Evolutionary conservation across 2,329 filamentous ascomycete genomes (phyloP).

Genomic region (Cercospora sp.): DNA sequence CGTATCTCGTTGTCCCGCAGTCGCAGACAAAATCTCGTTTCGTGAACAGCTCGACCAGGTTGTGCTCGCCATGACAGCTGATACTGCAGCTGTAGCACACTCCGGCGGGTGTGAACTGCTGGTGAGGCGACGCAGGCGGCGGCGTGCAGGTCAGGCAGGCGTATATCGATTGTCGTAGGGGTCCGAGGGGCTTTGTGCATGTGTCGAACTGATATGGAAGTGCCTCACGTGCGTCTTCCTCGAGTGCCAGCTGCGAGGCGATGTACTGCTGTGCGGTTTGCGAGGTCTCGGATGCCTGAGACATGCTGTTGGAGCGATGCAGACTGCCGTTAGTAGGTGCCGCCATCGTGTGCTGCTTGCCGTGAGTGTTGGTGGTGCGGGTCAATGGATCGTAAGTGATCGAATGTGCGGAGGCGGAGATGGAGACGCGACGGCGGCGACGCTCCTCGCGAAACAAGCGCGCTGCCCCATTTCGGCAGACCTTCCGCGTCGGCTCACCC

Average conservation of each 20-base stretch:
- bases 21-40: constrained; percentile 97
- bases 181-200: constrained; percentile 86
- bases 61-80: constrained; percentile 93
- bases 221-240: constrained; percentile 91
- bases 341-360: neutral
- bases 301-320: constrained; percentile 22
- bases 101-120: constrained; percentile 71
- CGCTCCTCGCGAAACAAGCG: neutral
- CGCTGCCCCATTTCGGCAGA: neutral
- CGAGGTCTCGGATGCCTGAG: constrained; percentile 46
- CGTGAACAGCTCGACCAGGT: constrained; percentile 89
- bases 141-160: constrained; percentile 94
- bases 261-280: constrained; percentile 70
- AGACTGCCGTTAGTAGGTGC: neutral
- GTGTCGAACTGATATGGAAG: constrained; percentile 93
- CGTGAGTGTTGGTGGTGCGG: no score
- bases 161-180: constrained; percentile 84
- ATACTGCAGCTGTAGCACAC: constrained; percentile 97
- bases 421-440: neutral
- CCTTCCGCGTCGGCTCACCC: no score
- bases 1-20: constrained; percentile 83
- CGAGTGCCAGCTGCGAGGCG: constrained; percentile 81
- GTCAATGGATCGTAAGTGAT: no score
- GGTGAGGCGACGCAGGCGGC: constrained; percentile 62
- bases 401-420: neutral